These are phyloP conservation scores for Lagenidium giganteum DNA, from an alignment of 352 stramenopile genomes.

Conservation along the genomic window DNA sequence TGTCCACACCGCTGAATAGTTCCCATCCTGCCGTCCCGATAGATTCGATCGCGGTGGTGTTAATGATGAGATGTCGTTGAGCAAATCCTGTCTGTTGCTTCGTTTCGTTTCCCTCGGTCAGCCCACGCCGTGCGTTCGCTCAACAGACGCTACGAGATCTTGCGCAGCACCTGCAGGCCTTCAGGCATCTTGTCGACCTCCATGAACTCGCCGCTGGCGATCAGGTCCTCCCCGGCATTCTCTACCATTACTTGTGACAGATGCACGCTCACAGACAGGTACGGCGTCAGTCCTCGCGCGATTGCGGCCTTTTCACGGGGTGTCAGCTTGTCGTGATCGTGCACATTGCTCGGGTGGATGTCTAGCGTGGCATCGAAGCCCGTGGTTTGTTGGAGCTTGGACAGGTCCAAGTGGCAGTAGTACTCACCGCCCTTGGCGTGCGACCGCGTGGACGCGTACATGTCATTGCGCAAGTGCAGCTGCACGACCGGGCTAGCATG, in stretches of 20 bases:
- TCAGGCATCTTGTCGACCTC: conserved; percentile 35
- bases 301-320: conserved; percentile 45
- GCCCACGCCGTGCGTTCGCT: no score
- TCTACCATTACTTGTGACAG: conserved; percentile 30
- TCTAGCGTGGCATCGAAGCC: conserved; percentile 47
- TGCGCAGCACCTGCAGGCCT: conserved; percentile 53
- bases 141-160: conserved; percentile 43
- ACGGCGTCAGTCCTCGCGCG: conserved; percentile 31
- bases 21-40: no score
- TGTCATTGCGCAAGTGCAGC: conserved; percentile 60
- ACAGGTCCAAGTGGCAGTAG: conserved; percentile 31
- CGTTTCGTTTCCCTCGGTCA: no score
- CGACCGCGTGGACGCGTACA: conserved; percentile 59
- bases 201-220: conserved; percentile 33
- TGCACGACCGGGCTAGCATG: conserved; percentile 21
- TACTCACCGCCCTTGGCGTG: conserved; percentile 41
- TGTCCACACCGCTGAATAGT: no score
- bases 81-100: no score
- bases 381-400: conserved; percentile 22
- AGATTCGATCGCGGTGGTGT: no score
- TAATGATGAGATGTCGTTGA: no score
- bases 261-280: conserved; percentile 46
- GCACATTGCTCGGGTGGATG: conserved; percentile 26
- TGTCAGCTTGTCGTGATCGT: conserved; percentile 27
- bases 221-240: conserved; percentile 26